Base-by-base conservation (phyloP, 345 rosid genomes). In the Populus simonii region DNA sequence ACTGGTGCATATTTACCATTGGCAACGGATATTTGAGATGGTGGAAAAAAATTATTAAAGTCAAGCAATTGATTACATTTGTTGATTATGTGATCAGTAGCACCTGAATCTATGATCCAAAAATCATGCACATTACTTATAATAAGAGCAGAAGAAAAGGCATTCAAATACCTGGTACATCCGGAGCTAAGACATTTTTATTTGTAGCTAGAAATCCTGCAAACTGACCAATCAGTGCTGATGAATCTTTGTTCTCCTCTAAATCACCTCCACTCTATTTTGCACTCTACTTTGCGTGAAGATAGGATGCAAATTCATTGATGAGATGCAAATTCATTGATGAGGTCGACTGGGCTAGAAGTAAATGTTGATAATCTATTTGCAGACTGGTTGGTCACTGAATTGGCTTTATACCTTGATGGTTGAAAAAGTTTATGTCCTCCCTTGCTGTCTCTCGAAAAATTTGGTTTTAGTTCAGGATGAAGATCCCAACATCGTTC, bases 301-400 rank as follows among this genome's bases (percentile, higher is more conserved):
- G 2, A 51, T 51, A 51, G 0, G 57, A 6, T 51, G 57, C 9
- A 51, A 51, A 51, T 2, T 51, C n/a, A 0, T 51, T 51, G 3
- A 18, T 18, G n/a, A 18, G n/a, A 6, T 51, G 57, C 9, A 51
- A 51, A 51, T 2, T 51, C n/a, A 0, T 51, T 51, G 3, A 18
- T 18, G n/a, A 18, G n/a, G 0, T 18, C 9, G 0, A 18, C 0
- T 18, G 57, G n/a, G 0, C 9, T 1, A 6, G n/a, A 51, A 1
- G n/a, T 51, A 6, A 51, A 51, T 0, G 22, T 17, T 49, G 55
- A 49, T 49, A 17, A 4, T 6, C 57, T n/a, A 51, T 17, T 51
- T 51, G 3, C 57, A 18, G n/a, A 6, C 6, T 16, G 0, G 22
- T 49, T 49, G 2, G 7, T 4, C 2, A 49, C 7, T 2, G 0